Conservation (phyloP, 305 asterid genomes). For the Fraxinus nigra region DNA sequence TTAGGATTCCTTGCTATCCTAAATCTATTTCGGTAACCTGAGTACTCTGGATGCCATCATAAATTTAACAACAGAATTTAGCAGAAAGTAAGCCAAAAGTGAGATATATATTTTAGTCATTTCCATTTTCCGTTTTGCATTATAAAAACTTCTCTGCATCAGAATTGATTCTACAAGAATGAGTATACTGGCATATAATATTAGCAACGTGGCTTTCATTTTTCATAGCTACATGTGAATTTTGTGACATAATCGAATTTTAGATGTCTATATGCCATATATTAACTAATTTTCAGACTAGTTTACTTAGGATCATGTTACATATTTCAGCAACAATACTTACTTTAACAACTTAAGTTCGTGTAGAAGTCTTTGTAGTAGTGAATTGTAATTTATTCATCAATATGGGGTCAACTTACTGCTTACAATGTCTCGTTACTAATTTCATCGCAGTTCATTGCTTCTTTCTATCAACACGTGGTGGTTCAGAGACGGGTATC, state of each 20-base stretch:
- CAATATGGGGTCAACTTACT: conserved; percentile 10
- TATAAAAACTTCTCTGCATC: neutral
- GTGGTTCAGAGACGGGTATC: conserved; percentile 90
- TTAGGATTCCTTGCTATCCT: neutral
- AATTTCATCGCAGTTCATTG: conserved; percentile 68
- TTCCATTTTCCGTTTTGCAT: neutral
- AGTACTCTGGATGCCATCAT: neutral
- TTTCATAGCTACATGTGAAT: neutral
- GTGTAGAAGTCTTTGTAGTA: neutral
- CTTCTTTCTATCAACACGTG: conserved; percentile 92
- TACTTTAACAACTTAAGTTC: neutral
- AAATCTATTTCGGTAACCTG: neutral
- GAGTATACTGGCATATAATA: neutral
- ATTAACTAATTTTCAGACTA: neutral
- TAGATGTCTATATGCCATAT: neutral
- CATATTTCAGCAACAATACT: neutral
- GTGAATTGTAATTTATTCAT: neutral
- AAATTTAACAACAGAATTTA: neutral
- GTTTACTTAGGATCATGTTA: neutral
- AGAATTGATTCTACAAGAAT: neutral
- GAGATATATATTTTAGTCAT: neutral
- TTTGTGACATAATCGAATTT: neutral
- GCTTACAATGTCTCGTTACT: conserved; percentile 22
- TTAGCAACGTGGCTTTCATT: neutral
- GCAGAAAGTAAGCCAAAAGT: neutral